Percentiles rank a stretch among this genome's conserved stretches.
These are phyloP conservation scores for Trichoderma gracile DNA, from an alignment of 2,329 filamentous ascomycete genomes.

Conservation along the genomic window DNA sequence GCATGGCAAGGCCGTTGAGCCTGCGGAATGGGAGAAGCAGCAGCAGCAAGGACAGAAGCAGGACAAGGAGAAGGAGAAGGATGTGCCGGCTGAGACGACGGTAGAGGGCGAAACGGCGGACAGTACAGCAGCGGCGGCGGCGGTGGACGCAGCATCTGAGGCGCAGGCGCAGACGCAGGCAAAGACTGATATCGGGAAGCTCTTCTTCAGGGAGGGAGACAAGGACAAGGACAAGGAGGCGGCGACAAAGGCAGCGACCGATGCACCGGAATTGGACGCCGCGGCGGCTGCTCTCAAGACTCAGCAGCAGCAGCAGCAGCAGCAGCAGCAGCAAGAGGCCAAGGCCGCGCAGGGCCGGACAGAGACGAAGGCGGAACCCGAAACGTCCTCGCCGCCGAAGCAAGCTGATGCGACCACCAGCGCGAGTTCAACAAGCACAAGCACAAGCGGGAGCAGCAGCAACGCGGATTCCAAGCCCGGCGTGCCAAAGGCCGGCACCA, in stretches of 20 bases:
- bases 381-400: background rate
- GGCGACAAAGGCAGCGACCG: conserved; percentile 6
- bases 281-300: background rate
- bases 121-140: background rate
- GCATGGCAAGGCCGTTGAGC: conserved; percentile 63
- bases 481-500: background rate
- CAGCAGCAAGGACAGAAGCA: conserved; percentile 26
- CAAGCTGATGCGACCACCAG: conserved; percentile 8
- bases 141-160: background rate
- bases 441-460: background rate
- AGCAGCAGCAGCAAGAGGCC: background rate
- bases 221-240: conserved; percentile 1
- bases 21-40: conserved; percentile 39
- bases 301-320: conserved; percentile 5
- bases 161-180: background rate
- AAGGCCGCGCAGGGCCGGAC: background rate
- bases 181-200: conserved; percentile 23
- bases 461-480: background rate
- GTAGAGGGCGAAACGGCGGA: background rate
- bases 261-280: background rate
- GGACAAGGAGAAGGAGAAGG: background rate
- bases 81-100: background rate
- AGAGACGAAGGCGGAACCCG: background rate
- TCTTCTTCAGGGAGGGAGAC: conserved; percentile 3
- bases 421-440: background rate